Percentiles rank a stretch among this genome's conserved stretches.
Conservation (phyloP, 2,329 filamentous ascomycete genomes). For the Aspergillus amoenus region DNA sequence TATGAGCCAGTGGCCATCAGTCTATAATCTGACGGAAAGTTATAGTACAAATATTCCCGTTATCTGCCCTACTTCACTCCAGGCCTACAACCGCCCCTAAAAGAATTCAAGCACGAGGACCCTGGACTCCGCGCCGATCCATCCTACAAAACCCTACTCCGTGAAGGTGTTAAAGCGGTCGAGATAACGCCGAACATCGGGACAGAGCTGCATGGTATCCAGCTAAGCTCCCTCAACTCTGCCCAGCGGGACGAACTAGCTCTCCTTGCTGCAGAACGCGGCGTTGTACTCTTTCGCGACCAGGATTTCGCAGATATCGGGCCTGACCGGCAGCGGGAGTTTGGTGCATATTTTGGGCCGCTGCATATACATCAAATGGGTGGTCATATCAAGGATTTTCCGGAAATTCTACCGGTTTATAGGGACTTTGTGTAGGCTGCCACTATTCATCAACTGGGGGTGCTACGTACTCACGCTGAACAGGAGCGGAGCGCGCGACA, state of each 20-base stretch:
- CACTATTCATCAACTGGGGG: neutral
- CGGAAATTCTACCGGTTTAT: neutral
- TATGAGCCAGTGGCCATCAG: neutral
- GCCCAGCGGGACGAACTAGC: neutral
- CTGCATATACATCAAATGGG: neutral
- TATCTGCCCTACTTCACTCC: neutral
- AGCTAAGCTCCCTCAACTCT: neutral
- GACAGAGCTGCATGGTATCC: neutral
- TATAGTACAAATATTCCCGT: neutral
- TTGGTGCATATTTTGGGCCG: neutral
- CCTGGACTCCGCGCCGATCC: neutral
- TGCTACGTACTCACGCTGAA: neutral
- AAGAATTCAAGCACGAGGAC: neutral
- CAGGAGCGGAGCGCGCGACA: neutral
- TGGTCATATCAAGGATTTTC: neutral
- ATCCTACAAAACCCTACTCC: neutral
- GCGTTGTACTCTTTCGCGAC: neutral
- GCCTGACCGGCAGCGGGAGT: neutral
- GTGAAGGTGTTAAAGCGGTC: neutral
- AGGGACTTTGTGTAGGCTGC: neutral
- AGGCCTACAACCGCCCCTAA: neutral
- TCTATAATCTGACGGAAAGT: too few relatives aligned
- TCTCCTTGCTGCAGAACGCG: neutral
- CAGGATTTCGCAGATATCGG: slow-evolving; percentile 1
- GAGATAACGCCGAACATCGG: neutral